Evolutionary conservation across 2,329 filamentous ascomycete genomes (phyloP).

Genomic region (Colletotrichum lini): DNA sequence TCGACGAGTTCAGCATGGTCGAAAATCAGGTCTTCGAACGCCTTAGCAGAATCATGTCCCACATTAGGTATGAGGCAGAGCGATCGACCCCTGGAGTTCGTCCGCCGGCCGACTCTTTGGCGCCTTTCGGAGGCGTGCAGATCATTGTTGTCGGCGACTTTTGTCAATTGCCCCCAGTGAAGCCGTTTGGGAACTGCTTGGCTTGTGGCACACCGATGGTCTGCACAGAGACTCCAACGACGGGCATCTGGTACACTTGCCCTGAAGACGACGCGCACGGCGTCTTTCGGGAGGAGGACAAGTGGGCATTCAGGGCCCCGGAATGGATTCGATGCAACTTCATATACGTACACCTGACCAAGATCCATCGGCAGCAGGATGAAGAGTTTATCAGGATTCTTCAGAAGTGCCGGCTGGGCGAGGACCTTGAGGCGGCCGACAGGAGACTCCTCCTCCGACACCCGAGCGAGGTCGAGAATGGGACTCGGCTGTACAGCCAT

Average conservation of each 20-base stretch:
- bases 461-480: slow-evolving; percentile 49
- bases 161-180: slow-evolving; percentile 17
- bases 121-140: slow-evolving; percentile 20
- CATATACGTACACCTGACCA: slow-evolving; percentile 64
- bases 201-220: not conserved
- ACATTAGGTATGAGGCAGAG: not conserved
- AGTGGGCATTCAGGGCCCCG: slow-evolving; percentile 72
- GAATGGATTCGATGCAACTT: slow-evolving; percentile 71
- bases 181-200: not conserved
- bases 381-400: slow-evolving; percentile 67
- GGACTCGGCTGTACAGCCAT: not conserved
- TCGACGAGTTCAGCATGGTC: slow-evolving; percentile 78
- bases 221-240: too few relatives aligned
- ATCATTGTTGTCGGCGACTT: slow-evolving; percentile 30
- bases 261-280: slow-evolving; percentile 51
- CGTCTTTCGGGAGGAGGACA: slow-evolving; percentile 62
- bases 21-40: slow-evolving; percentile 73
- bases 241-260: slow-evolving; percentile 62
- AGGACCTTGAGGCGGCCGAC: slow-evolving; percentile 54
- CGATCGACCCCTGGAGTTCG: too few relatives aligned
- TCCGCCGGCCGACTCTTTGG: too few relatives aligned
- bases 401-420: slow-evolving; percentile 67
- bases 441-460: slow-evolving; percentile 61
- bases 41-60: slow-evolving; percentile 64
- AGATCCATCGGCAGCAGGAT: slow-evolving; percentile 72